phyloP scores from a whole-genome alignment of 106 monocot species.

The Chionographis japonica region DNA sequence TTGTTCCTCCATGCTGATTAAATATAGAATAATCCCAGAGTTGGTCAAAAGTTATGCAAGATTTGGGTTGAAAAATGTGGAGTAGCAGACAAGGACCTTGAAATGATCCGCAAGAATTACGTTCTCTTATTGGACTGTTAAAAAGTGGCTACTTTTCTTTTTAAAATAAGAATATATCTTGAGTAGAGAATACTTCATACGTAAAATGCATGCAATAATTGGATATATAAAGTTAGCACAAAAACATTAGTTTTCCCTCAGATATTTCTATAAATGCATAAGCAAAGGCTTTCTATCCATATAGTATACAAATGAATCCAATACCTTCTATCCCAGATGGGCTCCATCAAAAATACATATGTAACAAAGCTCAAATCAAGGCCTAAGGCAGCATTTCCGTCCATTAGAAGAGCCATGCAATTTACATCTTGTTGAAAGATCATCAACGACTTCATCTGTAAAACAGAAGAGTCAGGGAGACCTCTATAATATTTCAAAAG shows the following conservation, averaged over 20 bases:
- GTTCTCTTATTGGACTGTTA: too few species aligned
- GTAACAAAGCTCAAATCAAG: conserved; percentile 97
- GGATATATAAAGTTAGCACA: too few species aligned
- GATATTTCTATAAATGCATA: background rate
- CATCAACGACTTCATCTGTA: conserved; percentile 77
- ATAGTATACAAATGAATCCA: conserved; percentile 4
- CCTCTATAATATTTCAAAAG: background rate
- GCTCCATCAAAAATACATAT: conserved; percentile 98
- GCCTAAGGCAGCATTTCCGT: conserved; percentile 97
- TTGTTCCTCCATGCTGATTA: conserved; percentile 92
- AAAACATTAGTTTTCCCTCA: background rate
- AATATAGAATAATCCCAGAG: background rate
- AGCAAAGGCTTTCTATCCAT: background rate
- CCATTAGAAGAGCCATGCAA: conserved; percentile 89
- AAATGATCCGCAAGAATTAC: too few species aligned
- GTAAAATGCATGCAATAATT: too few species aligned
- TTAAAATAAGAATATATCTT: too few species aligned
- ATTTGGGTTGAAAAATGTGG: background rate
- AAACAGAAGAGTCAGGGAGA: conserved; percentile 5
- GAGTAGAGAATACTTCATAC: too few species aligned
- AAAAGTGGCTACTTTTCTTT: too few species aligned
- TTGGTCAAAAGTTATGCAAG: background rate
- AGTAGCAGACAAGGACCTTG: background rate
- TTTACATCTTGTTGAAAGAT: conserved; percentile 64
- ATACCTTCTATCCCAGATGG: conserved; percentile 98